Evolutionary conservation across 2,329 filamentous ascomycete genomes (phyloP).

Genomic region (Anthostomella pinea): DNA sequence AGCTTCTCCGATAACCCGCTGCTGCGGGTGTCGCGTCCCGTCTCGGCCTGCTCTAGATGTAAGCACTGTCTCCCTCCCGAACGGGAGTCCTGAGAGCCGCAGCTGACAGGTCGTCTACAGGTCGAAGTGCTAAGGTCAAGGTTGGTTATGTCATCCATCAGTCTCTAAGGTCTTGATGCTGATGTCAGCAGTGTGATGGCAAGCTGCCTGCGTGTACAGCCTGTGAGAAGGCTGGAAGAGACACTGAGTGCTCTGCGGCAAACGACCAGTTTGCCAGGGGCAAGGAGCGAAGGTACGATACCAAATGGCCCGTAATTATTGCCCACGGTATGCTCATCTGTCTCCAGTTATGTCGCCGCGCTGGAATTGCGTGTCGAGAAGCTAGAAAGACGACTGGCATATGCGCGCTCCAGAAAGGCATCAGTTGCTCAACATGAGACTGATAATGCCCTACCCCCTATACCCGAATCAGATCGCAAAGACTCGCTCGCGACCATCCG

Average conservation of each 20-base stretch:
- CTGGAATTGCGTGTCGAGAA: constrained; percentile 89
- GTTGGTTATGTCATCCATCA: constrained; percentile 34
- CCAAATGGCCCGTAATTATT: constrained; percentile 1
- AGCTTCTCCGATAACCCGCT: constrained; percentile 51
- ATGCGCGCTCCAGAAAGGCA: constrained; percentile 67
- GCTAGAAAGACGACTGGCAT: constrained; percentile 73
- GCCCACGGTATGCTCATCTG: constrained; percentile 3
- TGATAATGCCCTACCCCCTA: constrained; percentile 50
- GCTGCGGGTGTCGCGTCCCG: constrained; percentile 72
- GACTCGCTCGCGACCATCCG: constrained; percentile 61
- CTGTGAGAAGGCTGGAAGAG: constrained; percentile 86
- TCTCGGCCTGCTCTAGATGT: constrained; percentile 78
- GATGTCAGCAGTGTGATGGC: constrained; percentile 70
- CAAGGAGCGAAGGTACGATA: constrained; percentile 78
- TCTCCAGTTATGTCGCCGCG: constrained; percentile 78
- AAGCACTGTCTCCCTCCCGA: constrained; percentile 25
- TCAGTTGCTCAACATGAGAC: constrained; percentile 65
- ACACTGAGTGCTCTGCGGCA: constrained; percentile 84
- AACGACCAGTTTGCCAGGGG: constrained; percentile 95
- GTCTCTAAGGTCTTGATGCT: constrained; percentile 10
- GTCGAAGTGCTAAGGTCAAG: constrained; percentile 90
- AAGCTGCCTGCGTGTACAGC: constrained; percentile 94
- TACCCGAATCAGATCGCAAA: constrained; percentile 52
- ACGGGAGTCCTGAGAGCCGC: constrained; percentile 1
- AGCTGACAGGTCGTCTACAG: constrained; percentile 35